Base-by-base conservation (phyloP, 352 stramenopile genomes). In the Phytophthora crassamura region DNA sequence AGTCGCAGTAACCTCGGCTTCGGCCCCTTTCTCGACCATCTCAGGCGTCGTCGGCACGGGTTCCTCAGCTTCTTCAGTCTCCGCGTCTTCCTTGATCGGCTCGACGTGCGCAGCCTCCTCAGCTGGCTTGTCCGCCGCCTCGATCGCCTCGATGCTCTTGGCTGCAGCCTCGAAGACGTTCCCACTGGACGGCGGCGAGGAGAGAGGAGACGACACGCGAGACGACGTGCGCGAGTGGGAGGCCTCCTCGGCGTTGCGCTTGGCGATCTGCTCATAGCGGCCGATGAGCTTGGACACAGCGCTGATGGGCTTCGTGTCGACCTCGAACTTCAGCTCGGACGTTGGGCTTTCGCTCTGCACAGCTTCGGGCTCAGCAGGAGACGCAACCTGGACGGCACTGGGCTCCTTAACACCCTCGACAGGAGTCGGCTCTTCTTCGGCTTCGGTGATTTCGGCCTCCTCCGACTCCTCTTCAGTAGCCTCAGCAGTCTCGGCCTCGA, bases 221-320 rank as follows among this genome's bases (percentile, higher is more conserved):
- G 32, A 56, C 39, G 43, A 69, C 4, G 50, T 15, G 20, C 68
- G 51, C 11, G 57, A 68, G 18, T 15, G 61, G 2, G 57, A 51
- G 39, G 49, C 56, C 52, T 72, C 52, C 6, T 22, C 33, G 6
- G 53, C 68, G 12, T 76, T 64, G 16, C 16, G 40, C 35, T 50
- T 58, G 9, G 69, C 69, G n/a, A 77, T 50, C n/a, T 67, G 9
- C 51, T 77, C 69, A 28, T 59, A 77, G 39, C 69, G 69, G n/a
- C 58, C 59, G 39, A 77, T 77, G 9, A 77, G 56, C 36, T 62
- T 67, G 0, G 59, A n/a, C 11, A 77, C 69, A 20, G 69, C 52
- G 40, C 35, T 62, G 30, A 77, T 77, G 1, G 64, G 49, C 20
- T 70, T 58, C 14, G 58, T 67, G 48, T 77, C 69, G 3, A 77